Percentiles rank a stretch among this genome's conserved stretches.
These are phyloP conservation scores for Auriscalpium microsporum DNA, from an alignment of 768 basidiomycete species.

Conservation along the genomic window DNA sequence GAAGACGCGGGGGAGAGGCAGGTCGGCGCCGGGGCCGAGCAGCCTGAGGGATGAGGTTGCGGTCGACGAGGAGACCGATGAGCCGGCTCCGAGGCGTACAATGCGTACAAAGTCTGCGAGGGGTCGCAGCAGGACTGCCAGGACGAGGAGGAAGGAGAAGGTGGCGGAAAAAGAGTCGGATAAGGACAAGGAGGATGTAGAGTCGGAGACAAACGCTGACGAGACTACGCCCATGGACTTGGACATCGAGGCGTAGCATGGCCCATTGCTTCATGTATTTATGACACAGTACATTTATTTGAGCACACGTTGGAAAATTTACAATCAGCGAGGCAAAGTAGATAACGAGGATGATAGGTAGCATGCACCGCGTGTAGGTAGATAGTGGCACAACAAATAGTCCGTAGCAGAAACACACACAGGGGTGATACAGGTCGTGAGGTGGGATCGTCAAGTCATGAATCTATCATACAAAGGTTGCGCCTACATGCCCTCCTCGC, in stretches of 20 bases:
- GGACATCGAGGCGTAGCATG: conserved; percentile 25
- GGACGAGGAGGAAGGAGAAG: conserved; percentile 3
- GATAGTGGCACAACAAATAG: not conserved
- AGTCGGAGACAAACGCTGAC: conserved; percentile 20
- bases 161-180: conserved; percentile 7
- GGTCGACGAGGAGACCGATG: conserved; percentile 22
- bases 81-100: not conserved
- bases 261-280: not conserved
- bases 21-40: not conserved
- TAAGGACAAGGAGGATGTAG: conserved; percentile 6
- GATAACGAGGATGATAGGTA: too few species aligned
- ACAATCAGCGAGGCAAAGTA: too few species aligned
- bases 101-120: conserved; percentile 3
- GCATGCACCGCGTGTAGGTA: too few species aligned
- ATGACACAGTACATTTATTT: not conserved
- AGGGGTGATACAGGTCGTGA: not conserved
- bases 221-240: conserved; percentile 29
- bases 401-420: not conserved
- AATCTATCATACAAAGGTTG: not conserved
- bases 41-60: conserved; percentile 10
- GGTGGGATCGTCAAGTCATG: not conserved
- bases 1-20: conserved; percentile 28
- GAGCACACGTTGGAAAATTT: not conserved
- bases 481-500: not conserved
- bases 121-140: not conserved